Evolutionary conservation across 805 yeast species (phyloP).

Genomic region (Lachancea sp.): DNA sequence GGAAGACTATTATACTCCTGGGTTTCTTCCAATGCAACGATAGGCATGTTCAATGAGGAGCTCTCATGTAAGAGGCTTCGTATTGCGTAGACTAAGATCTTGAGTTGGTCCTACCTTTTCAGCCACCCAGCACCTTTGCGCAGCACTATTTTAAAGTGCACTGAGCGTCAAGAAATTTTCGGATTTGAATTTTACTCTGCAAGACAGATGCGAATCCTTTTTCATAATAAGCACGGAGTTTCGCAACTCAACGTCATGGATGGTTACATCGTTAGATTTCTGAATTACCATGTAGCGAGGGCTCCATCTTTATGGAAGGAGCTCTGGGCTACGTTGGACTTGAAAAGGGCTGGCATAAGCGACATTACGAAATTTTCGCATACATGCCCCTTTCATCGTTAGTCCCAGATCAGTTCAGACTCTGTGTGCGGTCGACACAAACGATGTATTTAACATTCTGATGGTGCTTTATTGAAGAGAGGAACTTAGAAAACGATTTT

Average conservation of each 20-base stretch:
- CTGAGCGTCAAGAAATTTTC: neutral
- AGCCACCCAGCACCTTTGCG: slow-evolving; percentile 9
- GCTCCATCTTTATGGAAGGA: too few relatives aligned
- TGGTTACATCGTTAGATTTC: too few relatives aligned
- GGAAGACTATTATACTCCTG: slow-evolving; percentile 10
- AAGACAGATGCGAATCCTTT: neutral
- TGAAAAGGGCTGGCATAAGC: slow-evolving; percentile 4
- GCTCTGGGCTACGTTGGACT: neutral
- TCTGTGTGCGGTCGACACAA: slow-evolving; percentile 4
- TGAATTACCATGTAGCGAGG: too few relatives aligned
- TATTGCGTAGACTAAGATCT: neutral
- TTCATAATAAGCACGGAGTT: too few relatives aligned
- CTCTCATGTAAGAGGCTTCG: neutral
- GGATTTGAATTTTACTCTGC: neutral
- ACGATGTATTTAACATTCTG: neutral
- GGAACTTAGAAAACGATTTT: neutral
- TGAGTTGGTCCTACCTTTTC: neutral
- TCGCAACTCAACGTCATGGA: too few relatives aligned
- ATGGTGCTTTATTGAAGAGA: neutral
- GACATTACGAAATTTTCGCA: neutral
- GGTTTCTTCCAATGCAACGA: neutral
- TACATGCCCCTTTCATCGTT: slow-evolving; percentile 2
- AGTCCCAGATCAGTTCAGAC: slow-evolving; percentile 5
- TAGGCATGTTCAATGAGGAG: neutral
- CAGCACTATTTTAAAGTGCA: slow-evolving; percentile 4